A percentile compares a stretch with the other conserved stretches of the same genome.
These are phyloP conservation scores for Conticribra guillardii DNA, from an alignment of 108 stramenopile genomes.

Conservation along the genomic window DNA sequence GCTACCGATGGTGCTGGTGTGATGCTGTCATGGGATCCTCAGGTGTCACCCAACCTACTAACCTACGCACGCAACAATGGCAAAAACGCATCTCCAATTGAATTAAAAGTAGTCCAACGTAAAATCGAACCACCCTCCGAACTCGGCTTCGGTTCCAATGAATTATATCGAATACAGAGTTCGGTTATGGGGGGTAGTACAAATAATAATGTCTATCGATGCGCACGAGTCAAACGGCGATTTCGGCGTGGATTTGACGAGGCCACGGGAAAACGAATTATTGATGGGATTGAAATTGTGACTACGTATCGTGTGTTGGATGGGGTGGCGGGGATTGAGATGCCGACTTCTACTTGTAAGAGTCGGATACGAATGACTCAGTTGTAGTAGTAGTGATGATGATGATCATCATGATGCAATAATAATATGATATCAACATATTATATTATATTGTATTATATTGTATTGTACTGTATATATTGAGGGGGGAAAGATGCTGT, in stretches of 20 bases:
- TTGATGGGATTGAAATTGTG: conserved; percentile 75
- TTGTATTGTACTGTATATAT: too few species aligned
- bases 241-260: conserved; percentile 57
- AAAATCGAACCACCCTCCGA: conserved; percentile 55
- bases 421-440: too few species aligned
- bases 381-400: conserved; percentile 11
- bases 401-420: too few species aligned
- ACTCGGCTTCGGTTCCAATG: conserved; percentile 57
- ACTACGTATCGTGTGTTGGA: conserved; percentile 72
- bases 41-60: conserved; percentile 3
- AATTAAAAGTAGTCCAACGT: conserved; percentile 49
- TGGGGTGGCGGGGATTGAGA: conserved; percentile 70
- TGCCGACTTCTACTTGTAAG: conserved; percentile 69
- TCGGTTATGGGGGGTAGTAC: conserved; percentile 38
- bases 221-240: conserved; percentile 53
- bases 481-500: too few species aligned
- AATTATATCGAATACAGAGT: conserved; percentile 45
- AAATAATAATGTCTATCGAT: conserved; percentile 29
- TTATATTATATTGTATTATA: too few species aligned
- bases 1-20: conserved; percentile 23
- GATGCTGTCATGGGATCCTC: too few species aligned
- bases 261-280: conserved; percentile 51
- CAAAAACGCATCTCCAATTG: conserved; percentile 10
- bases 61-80: conserved; percentile 21
- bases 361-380: conserved; percentile 22